Evolutionary conservation across 768 basidiomycete genomes (phyloP).

Genomic region (Pleurotus eryngii): DNA sequence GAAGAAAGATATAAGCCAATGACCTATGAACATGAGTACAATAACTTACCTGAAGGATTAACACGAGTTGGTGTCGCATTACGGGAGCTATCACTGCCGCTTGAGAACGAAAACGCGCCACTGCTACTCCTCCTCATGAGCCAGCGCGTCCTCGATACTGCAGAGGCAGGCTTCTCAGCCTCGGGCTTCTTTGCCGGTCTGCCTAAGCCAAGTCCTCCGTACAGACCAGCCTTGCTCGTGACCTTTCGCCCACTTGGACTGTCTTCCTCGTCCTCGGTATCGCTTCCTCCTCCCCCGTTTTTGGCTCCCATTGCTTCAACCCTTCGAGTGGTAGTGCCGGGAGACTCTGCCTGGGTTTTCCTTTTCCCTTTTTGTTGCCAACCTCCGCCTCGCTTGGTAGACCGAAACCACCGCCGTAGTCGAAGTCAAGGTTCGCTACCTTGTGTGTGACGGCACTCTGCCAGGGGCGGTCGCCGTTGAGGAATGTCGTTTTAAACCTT

Average conservation of each 20-base stretch:
- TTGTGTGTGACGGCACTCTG: conserved; percentile 76
- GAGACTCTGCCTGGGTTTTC: conserved; percentile 67
- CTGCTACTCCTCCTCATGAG: conserved; percentile 77
- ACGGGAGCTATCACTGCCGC: conserved; percentile 62
- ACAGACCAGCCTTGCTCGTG: conserved; percentile 37
- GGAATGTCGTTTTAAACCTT: conserved; percentile 54
- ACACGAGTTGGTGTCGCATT: conserved; percentile 61
- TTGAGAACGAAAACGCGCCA: conserved; percentile 63
- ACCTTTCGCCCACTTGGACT: conserved; percentile 54
- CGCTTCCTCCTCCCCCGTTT: conserved; percentile 39
- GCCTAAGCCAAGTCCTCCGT: conserved; percentile 66
- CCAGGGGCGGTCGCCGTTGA: conserved; percentile 66
- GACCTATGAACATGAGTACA: not conserved
- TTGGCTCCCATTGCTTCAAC: conserved; percentile 10
- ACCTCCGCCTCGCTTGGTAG: conserved; percentile 31
- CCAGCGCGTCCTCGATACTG: conserved; percentile 50
- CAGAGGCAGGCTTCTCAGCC: conserved; percentile 22
- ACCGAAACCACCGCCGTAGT: conserved; percentile 29
- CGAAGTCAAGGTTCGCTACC: conserved; percentile 41
- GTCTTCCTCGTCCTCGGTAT: conserved; percentile 63
- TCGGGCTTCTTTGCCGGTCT: conserved; percentile 38
- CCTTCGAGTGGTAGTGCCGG: conserved; percentile 41
- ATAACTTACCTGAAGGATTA: conserved; percentile 43
- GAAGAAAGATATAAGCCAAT: not conserved
- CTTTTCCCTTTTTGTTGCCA: conserved; percentile 22